Evolutionary conservation across 2,329 filamentous ascomycete species (phyloP).

Genomic region (Alternaria infectoria): DNA sequence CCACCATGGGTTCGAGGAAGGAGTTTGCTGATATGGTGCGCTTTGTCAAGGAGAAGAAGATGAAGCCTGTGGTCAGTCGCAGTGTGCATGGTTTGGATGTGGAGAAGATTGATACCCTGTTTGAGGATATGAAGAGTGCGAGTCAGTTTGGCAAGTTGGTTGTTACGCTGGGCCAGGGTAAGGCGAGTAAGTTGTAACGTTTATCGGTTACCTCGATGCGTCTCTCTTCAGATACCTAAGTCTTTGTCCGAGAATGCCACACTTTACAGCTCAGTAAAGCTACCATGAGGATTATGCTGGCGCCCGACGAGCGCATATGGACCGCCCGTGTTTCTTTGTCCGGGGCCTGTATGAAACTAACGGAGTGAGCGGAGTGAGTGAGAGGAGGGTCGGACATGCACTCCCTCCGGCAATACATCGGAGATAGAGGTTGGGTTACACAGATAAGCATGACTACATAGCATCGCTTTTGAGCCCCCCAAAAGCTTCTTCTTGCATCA

Average conservation of each 20-base stretch:
- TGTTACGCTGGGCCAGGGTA: slow-evolving; percentile 54
- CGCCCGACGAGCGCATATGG: not conserved
- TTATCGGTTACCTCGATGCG: not conserved
- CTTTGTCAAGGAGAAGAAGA: slow-evolving; percentile 76
- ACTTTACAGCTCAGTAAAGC: not conserved
- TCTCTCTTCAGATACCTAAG: not conserved
- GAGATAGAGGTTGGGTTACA: not conserved
- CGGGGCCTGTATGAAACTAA: not conserved
- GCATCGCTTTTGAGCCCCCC: not conserved
- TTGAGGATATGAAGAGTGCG: slow-evolving; percentile 85
- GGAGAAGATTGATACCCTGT: slow-evolving; percentile 79
- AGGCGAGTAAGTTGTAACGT: slow-evolving; percentile 39
- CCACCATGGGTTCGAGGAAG: slow-evolving; percentile 87
- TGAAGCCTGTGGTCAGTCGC: slow-evolving; percentile 78
- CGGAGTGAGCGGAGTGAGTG: not conserved
- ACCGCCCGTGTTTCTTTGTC: not conserved
- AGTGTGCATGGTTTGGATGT: slow-evolving; percentile 75
- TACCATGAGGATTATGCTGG: not conserved
- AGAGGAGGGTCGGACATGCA: not conserved
- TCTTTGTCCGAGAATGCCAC: not conserved
- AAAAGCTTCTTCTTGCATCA: not conserved
- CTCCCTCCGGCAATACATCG: not conserved
- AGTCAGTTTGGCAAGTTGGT: slow-evolving; percentile 94
- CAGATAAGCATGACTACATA: not conserved
- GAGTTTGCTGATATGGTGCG: slow-evolving; percentile 92